These are phyloP conservation scores for Alnus rubra DNA, from an alignment of 306 rosid genomes.

Conservation along the genomic window DNA sequence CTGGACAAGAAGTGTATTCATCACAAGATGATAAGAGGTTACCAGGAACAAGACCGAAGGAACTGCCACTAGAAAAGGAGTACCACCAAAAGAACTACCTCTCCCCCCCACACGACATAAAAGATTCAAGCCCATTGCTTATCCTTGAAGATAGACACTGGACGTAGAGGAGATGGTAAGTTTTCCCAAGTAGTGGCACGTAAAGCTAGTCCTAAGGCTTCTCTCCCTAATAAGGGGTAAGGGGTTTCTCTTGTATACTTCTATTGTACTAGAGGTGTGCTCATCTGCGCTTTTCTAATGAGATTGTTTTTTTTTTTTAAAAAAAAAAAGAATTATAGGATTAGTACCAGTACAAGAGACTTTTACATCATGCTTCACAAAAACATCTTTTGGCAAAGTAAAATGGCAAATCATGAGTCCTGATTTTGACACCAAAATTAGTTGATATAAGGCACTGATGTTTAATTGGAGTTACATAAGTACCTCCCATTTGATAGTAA, in stretches of 20 bases:
- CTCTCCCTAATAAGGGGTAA: too few species aligned
- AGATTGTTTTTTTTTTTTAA: too few species aligned
- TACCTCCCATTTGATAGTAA: constrained; percentile 85
- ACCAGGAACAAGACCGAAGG: not conserved
- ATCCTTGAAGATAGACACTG: not conserved
- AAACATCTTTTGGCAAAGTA: not conserved
- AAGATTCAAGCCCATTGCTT: too few species aligned
- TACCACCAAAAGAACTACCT: too few species aligned
- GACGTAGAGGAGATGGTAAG: not conserved
- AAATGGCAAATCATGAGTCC: not conserved
- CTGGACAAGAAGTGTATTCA: not conserved
- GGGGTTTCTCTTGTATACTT: too few species aligned
- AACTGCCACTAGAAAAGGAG: not conserved
- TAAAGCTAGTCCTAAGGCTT: not conserved
- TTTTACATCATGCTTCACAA: too few species aligned
- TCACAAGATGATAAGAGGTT: not conserved
- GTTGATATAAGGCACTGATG: not conserved
- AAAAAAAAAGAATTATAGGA: not conserved
- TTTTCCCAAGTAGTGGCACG: not conserved
- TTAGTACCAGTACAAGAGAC: too few species aligned
- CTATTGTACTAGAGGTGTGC: too few species aligned
- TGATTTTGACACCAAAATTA: not conserved
- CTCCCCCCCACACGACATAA: too few species aligned
- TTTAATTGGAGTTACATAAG: constrained; percentile 22
- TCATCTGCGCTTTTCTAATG: too few species aligned